A percentile compares a stretch with the other conserved stretches of the same genome.
These are phyloP conservation scores for Ganoderma leucocontextum DNA, from an alignment of 1,284 basidiomycete genomes.

Conservation along the genomic window DNA sequence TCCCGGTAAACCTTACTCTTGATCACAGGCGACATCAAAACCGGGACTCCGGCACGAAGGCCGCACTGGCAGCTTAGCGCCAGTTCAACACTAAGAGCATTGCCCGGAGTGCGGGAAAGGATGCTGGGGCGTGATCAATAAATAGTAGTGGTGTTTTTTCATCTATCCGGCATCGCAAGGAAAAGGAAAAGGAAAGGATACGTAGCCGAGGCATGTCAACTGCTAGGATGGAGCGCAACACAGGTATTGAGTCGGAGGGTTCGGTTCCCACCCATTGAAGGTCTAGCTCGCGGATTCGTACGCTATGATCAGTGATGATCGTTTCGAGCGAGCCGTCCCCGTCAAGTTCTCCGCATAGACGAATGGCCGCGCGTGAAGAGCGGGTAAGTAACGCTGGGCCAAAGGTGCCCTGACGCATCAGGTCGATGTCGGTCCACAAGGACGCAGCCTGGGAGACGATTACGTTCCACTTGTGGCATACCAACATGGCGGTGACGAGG, in stretches of 20 bases:
- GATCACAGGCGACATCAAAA: no score
- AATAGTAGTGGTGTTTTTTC: no score
- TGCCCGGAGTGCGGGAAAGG: neutral
- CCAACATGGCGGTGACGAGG: neutral
- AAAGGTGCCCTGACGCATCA: neutral
- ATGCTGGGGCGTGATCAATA: neutral
- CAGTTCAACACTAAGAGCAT: slow-evolving; percentile 1
- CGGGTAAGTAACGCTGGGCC: neutral
- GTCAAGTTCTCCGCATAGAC: neutral
- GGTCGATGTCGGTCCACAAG: slow-evolving; percentile 2
- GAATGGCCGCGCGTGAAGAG: neutral
- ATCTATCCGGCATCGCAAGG: no score
- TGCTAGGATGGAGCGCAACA: neutral
- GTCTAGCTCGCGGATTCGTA: neutral
- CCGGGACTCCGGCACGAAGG: no score
- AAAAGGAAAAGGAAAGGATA: neutral
- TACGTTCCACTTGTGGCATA: neutral
- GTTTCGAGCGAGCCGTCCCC: neutral
- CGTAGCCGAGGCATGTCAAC: neutral
- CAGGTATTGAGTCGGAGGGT: neutral
- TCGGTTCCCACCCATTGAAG: neutral
- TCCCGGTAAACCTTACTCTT: no score
- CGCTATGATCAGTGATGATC: neutral
- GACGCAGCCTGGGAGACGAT: neutral
- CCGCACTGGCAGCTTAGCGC: no score